Base-by-base conservation (phyloP, 208 protist genomes). In the Trypanosoma platydactyli region DNA sequence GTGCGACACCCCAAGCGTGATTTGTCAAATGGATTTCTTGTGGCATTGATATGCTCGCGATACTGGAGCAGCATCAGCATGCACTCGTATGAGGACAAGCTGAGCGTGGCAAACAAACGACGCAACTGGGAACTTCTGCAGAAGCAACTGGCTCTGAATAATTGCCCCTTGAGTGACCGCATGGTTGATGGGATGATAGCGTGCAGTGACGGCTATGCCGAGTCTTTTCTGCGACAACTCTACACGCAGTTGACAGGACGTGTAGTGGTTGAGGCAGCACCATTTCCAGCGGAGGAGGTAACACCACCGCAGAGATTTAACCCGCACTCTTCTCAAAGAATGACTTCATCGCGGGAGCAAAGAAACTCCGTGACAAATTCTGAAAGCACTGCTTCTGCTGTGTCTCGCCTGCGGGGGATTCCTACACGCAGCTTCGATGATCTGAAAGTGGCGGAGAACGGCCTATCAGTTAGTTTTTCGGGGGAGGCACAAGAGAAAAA, bases 41-140 rank as follows among this genome's bases (percentile, higher is more conserved):
- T 98, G 3, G 97, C 94, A 0, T 83, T 97, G 51, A 97, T 98
- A 27, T 97, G 95, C 71, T 87, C 89, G 1, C 83, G 81, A 40
- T 98, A 98, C 80, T 98, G 91, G 84, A 57, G 61, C 2, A 75
- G 86, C 45, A 67, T 98, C 29, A 76, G 83, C 11, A 85, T 98
- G 90, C 92, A 98, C 82, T 91, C 85, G 35, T 97, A 91, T 62
- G 84, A 89, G 50, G 97, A 97, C 66, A 83, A 79, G 4, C 45
- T 76, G 16, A 79, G 82, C 66, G 56, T 84, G 9, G 35, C 54
- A 20, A 85, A 80, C 38, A 97, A 97, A 77, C 65, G 78, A n/a
- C 79, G 85, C 68, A 98, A 98, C 75, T 98, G 96, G 94, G 67
- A 66, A 6, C 52, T 89, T 25, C 58, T 97, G 61, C 68, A 56